A percentile compares a stretch with the other conserved stretches of the same genome.
Conservation (phyloP, 106 monocot species). For the Platanthera guangdongensis region DNA sequence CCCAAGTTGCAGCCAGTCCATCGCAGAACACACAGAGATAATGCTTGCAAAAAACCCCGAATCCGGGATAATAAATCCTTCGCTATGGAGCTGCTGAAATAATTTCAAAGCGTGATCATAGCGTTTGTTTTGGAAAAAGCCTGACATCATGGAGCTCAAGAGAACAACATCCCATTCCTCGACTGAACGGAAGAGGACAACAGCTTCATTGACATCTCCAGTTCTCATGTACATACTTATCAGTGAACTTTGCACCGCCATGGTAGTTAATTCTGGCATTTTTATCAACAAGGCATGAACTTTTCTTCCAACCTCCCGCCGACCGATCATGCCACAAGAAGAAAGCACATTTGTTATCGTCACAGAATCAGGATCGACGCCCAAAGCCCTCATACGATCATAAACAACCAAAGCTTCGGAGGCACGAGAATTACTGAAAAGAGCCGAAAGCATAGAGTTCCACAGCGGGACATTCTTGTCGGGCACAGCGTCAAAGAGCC, state of each 20-base stretch:
- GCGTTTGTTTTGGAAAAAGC: slow-evolving; percentile 23
- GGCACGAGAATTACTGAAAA: slow-evolving; percentile 3
- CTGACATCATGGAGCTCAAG: slow-evolving; percentile 47
- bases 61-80: slow-evolving; percentile 21
- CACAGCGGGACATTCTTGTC: slow-evolving; percentile 23
- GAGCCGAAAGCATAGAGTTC: slow-evolving; percentile 41
- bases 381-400: slow-evolving; percentile 10
- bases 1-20: slow-evolving; percentile 16
- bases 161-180: slow-evolving; percentile 19
- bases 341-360: slow-evolving; percentile 31
- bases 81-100: slow-evolving; percentile 20
- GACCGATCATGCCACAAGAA: slow-evolving; percentile 16
- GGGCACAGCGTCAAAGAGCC: slow-evolving; percentile 9
- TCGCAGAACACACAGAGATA: slow-evolving; percentile 12
- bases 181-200: slow-evolving; percentile 19
- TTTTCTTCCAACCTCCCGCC: slow-evolving; percentile 14
- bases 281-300: slow-evolving; percentile 43
- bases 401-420: slow-evolving; percentile 24
- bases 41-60: slow-evolving; percentile 22
- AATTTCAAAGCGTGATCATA: slow-evolving; percentile 9
- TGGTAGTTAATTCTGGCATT: slow-evolving; percentile 10
- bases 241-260: slow-evolving; percentile 22
- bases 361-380: slow-evolving; percentile 21
- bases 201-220: slow-evolving; percentile 16
- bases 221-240: slow-evolving; percentile 43